Evolutionary conservation across 2,329 filamentous ascomycete genomes (phyloP).

Genomic region (Sporothrix schenckii): DNA sequence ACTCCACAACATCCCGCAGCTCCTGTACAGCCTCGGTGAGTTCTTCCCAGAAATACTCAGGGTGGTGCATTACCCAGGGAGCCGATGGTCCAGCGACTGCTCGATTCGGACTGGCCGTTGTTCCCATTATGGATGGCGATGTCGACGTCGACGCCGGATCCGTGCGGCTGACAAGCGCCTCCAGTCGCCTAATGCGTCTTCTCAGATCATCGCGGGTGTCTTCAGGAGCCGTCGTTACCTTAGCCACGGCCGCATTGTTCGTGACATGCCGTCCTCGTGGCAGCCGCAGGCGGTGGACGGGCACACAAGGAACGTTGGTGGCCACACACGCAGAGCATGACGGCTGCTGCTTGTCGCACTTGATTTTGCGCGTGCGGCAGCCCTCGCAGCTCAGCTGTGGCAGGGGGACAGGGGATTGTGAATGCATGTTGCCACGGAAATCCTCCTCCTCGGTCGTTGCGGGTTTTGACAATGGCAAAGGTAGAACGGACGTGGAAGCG

Average conservation of each 20-base stretch:
- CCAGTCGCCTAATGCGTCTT: constrained; percentile 22
- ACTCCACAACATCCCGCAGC: constrained; percentile 15
- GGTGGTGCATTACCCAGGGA: constrained; percentile 11
- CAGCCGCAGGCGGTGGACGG: constrained; percentile 9
- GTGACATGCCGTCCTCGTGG: constrained; percentile 12
- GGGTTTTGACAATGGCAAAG: background rate
- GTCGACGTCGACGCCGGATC: background rate
- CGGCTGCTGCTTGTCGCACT: constrained; percentile 27
- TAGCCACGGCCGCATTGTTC: background rate
- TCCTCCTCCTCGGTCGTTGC: background rate
- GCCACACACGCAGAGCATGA: constrained; percentile 14
- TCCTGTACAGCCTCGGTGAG: constrained; percentile 24
- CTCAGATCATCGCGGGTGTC: background rate
- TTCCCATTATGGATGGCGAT: too few species aligned
- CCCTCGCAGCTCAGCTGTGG: constrained; percentile 21
- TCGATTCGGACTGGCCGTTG: too few species aligned
- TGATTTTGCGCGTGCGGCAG: constrained; percentile 16
- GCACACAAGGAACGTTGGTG: background rate
- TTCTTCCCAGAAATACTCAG: constrained; percentile 27
- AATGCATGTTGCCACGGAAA: background rate
- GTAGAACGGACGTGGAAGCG: background rate
- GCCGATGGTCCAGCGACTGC: too few species aligned
- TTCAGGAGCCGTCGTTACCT: background rate
- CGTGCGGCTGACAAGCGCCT: background rate
- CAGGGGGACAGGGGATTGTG: background rate